phyloP scores from a whole-genome alignment of 495 filamentous ascomycete genomes.

The Saxispiralis lemnorum region DNA sequence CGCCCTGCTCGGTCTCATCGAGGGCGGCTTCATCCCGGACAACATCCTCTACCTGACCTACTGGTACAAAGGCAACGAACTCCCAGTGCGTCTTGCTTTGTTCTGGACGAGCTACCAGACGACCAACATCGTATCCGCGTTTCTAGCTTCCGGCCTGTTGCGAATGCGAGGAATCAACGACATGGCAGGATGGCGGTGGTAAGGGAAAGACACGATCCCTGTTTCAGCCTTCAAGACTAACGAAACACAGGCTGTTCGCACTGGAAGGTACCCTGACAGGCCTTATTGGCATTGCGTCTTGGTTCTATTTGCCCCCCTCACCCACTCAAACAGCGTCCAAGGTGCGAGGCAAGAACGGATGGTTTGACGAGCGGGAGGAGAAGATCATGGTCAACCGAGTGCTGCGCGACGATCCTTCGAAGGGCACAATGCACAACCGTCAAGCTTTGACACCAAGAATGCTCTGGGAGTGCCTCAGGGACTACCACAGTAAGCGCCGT shows the following conservation, averaged over 20 bases:
- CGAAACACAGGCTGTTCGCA: conserved; percentile 25
- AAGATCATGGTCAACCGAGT: conserved; percentile 47
- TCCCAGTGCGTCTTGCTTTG: conserved; percentile 31
- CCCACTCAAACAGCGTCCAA: conserved; percentile 36
- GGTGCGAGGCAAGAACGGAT: conserved; percentile 39
- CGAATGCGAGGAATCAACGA: conserved; percentile 33
- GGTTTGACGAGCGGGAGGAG: conserved; percentile 44
- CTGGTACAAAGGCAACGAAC: conserved; percentile 34
- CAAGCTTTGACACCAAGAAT: conserved; percentile 31
- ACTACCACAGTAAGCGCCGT: conserved; percentile 21
- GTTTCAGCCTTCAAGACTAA: too few relatives aligned
- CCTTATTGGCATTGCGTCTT: conserved; percentile 34
- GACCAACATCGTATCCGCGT: conserved; percentile 31
- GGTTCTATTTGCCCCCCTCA: conserved; percentile 36
- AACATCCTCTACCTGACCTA: conserved; percentile 37
- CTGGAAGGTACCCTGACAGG: conserved; percentile 39
- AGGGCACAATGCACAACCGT: conserved; percentile 47
- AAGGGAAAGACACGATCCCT: too few relatives aligned
- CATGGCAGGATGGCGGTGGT: conserved; percentile 31
- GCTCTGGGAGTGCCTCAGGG: conserved; percentile 38
- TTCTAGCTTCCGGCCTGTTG: conserved; percentile 35
- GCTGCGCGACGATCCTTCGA: conserved; percentile 46
- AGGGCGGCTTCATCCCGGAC: conserved; percentile 28
- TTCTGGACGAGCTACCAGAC: conserved; percentile 46
- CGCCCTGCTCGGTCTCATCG: conserved; percentile 29